phyloP scores from a whole-genome alignment of 345 rosid species.

The Euphorbia lathyris region DNA sequence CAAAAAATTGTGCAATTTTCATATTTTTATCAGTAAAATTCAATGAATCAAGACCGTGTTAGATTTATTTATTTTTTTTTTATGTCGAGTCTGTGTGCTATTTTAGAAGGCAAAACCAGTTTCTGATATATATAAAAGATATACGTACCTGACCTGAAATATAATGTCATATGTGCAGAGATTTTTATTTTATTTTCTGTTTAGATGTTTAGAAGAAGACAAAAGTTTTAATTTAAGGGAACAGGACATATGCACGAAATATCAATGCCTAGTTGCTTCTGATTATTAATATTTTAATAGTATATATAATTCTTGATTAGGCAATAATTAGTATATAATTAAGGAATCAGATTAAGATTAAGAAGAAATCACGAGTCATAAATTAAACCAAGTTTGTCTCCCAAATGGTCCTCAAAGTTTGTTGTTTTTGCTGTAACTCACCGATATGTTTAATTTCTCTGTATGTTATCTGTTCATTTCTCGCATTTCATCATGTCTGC shows the following conservation, averaged over 20 bases:
- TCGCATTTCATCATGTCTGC: background rate
- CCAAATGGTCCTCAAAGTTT: slow-evolving; percentile 18
- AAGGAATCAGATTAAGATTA: slow-evolving; percentile 4
- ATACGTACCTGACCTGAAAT: background rate
- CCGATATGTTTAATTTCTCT: background rate
- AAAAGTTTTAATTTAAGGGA: background rate
- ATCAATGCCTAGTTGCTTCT: slow-evolving; percentile 2
- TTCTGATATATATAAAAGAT: background rate
- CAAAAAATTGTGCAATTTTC: no score
- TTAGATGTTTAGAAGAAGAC: background rate
- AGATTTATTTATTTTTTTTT: no score
- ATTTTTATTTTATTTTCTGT: background rate
- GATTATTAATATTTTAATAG: no score
- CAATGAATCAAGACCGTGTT: no score
- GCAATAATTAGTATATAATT: background rate
- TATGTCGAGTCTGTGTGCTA: slow-evolving; percentile 8
- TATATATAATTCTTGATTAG: no score
- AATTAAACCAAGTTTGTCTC: slow-evolving; percentile 10
- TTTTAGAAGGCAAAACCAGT: background rate
- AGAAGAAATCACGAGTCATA: slow-evolving; percentile 14
- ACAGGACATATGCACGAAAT: background rate
- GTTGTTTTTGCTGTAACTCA: slow-evolving; percentile 20
- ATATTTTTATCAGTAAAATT: no score
- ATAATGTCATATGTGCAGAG: background rate
- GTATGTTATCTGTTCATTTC: background rate